These are phyloP conservation scores for Fusarium bactridioides DNA, from an alignment of 2,329 filamentous ascomycete genomes.

Conservation along the genomic window DNA sequence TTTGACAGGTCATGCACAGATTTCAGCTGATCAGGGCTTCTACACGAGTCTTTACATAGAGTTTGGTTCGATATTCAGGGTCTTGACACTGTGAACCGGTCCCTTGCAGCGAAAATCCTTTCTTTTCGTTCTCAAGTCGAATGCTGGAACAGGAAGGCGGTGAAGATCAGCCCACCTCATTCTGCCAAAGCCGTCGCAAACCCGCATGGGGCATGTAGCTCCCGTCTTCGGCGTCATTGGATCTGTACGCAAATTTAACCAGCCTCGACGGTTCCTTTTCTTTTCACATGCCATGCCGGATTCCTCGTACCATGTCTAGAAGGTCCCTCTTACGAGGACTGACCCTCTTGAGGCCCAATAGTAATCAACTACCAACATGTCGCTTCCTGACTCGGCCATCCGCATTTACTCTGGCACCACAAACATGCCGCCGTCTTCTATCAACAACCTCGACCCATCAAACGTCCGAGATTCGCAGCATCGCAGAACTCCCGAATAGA, in stretches of 20 bases:
- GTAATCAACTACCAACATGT: background rate
- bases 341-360: conserved; percentile 10
- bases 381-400: background rate
- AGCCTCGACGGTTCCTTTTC: background rate
- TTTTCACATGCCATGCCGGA: conserved; percentile 9
- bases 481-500: conserved; percentile 46
- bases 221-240: conserved; percentile 25
- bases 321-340: conserved; percentile 21
- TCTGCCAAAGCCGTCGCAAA: conserved; percentile 31
- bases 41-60: background rate
- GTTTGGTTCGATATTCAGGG: background rate
- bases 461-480: conserved; percentile 46
- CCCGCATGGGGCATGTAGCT: conserved; percentile 8
- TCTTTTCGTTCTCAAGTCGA: background rate
- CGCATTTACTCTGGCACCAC: background rate
- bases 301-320: conserved; percentile 34
- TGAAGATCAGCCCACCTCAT: conserved; percentile 30
- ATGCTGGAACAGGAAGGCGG: conserved; percentile 33
- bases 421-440: conserved; percentile 53
- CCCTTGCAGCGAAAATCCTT: background rate
- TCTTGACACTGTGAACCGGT: background rate
- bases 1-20: conserved; percentile 3
- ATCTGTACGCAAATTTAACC: conserved; percentile 19
- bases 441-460: conserved; percentile 54
- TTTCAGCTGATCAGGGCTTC: conserved; percentile 14